phyloP scores from a whole-genome alignment of 352 stramenopile species.

The Phytophthora tubulina region DNA sequence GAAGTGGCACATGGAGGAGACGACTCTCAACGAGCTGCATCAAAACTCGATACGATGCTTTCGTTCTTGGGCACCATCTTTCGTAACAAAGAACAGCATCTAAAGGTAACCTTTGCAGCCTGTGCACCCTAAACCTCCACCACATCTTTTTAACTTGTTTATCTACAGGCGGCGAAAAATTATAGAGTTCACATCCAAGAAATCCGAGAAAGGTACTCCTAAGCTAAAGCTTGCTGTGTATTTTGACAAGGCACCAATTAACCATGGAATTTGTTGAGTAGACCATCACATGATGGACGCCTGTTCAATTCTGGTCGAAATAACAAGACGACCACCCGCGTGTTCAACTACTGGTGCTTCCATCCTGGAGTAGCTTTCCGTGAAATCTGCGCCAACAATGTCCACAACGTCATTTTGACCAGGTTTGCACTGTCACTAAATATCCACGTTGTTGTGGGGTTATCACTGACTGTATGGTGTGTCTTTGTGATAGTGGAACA shows the following conservation, averaged over 20 bases:
- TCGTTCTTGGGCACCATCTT: conserved; percentile 91
- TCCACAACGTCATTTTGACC: conserved; percentile 90
- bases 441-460: neutral
- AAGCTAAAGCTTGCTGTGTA: conserved; percentile 27
- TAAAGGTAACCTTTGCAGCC: conserved; percentile 49
- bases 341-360: conserved; percentile 99
- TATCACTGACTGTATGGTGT: conserved; percentile 14
- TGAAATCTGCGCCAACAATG: conserved; percentile 94
- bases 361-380: conserved; percentile 96
- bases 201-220: conserved; percentile 76
- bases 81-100: conserved; percentile 81
- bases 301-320: conserved; percentile 63
- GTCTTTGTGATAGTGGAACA: conserved; percentile 89
- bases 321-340: conserved; percentile 73
- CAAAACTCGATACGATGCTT: conserved; percentile 83
- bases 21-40: conserved; percentile 67
- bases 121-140: neutral
- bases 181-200: conserved; percentile 93
- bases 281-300: conserved; percentile 49
- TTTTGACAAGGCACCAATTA: neutral
- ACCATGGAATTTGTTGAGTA: conserved; percentile 25
- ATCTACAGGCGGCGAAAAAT: conserved; percentile 65
- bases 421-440: conserved; percentile 53
- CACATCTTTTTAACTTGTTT: conserved; percentile 10
- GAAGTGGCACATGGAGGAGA: conserved; percentile 81